Conservation (phyloP, 2,329 filamentous ascomycete species). For the Alternaria gaisen region DNA sequence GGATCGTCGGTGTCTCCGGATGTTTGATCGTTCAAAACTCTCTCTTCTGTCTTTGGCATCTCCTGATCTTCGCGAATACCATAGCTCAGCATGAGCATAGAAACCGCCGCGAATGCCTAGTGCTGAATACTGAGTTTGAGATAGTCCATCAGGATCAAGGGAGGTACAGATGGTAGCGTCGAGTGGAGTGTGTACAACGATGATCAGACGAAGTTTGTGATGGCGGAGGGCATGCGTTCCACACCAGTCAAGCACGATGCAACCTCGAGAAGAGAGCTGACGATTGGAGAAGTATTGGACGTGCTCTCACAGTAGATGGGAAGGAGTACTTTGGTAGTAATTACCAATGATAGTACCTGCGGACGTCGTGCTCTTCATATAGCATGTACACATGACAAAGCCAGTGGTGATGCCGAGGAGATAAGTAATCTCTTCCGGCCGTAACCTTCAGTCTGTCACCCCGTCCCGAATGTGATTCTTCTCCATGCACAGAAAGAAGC, state of each 20-base stretch:
- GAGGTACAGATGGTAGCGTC: background rate
- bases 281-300: background rate
- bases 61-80: background rate
- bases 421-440: constrained; percentile 7
- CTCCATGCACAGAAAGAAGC: background rate
- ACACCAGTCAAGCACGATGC: background rate
- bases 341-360: background rate
- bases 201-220: background rate
- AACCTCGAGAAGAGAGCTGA: background rate
- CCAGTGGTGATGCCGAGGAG: background rate
- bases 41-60: background rate
- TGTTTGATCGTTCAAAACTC: background rate
- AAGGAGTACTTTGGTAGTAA: background rate
- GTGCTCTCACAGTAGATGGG: background rate
- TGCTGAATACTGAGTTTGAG: background rate
- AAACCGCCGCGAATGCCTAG: background rate
- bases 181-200: background rate
- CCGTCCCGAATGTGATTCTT: background rate
- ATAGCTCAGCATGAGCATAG: background rate
- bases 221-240: background rate
- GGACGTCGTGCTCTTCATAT: constrained; percentile 2
- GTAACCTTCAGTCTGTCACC: background rate
- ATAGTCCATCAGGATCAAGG: background rate
- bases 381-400: background rate
- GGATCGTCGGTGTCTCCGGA: background rate